phyloP scores from a whole-genome alignment of 2,329 filamentous ascomycete genomes.

The Penicillium sp. region DNA sequence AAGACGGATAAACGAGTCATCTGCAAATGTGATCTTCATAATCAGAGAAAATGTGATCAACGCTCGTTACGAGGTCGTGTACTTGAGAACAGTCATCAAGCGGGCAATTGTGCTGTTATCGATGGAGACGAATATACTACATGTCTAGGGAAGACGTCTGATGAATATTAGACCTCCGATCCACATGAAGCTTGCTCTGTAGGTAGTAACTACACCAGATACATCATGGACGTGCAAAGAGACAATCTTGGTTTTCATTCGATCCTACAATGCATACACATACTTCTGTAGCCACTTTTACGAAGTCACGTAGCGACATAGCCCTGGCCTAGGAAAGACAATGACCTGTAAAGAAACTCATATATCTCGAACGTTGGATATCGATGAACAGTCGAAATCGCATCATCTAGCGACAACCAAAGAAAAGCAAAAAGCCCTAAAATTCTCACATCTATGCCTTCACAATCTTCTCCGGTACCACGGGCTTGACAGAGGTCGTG shows the following conservation, averaged over 20 bases:
- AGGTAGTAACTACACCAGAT: neutral
- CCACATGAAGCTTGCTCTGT: neutral
- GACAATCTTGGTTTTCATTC: neutral
- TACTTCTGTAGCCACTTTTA: neutral
- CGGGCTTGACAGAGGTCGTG: constrained; percentile 80
- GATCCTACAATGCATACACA: neutral
- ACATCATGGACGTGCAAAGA: neutral
- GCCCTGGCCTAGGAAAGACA: neutral
- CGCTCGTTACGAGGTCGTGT: no score
- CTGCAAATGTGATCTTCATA: no score
- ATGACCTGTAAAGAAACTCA: constrained; percentile 3
- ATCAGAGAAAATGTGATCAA: no score
- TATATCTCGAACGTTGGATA: constrained; percentile 24
- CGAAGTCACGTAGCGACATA: neutral
- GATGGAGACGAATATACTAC: no score
- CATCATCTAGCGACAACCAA: constrained; percentile 16
- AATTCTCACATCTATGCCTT: constrained; percentile 29
- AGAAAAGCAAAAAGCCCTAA: constrained; percentile 13
- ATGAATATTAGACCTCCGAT: neutral
- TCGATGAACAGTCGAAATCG: constrained; percentile 24
- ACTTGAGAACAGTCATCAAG: no score
- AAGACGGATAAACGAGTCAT: no score
- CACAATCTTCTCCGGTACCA: constrained; percentile 56
- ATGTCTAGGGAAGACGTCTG: no score
- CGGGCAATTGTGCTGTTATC: no score